Base-by-base conservation (phyloP, 345 rosid species). In the Citrus maxima region DNA sequence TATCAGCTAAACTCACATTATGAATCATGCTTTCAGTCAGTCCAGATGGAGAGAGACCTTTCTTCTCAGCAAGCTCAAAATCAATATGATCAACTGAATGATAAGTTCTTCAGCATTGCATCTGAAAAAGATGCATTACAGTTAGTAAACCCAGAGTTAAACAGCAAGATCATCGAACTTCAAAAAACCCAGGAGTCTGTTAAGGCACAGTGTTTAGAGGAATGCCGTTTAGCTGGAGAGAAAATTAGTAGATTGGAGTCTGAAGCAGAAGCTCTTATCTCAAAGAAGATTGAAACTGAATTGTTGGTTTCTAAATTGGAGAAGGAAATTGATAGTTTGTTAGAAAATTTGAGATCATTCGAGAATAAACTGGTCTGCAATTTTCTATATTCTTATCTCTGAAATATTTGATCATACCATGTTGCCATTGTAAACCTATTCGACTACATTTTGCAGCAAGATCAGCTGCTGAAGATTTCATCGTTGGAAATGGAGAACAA, bases 401-500 rank as follows among this genome's bases (percentile, higher is more conserved):
- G 19, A 59, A 73, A 51, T 75, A 61, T 60, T 70, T 73, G 67
- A 79, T 24, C 55, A 63, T 67, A 40, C 71, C 78, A 82, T 77
- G 30, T 71, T 82, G 56, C 67, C 70, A 74, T 79, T 63, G 77
- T 81, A 35, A 86, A 54, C 74, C 77, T 34, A 7, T 78, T 79
- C 69, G 60, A 49, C 70, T 75, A 21, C 46, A 70, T 88, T 73
- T 79, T 75, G 72, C 91, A 96, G 99, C 69, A 94, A 87, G 91
- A 88, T 63, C 84, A 89, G 32, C 79, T 86, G 84, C 40, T 76
- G 61, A 87, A 94, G 86, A 64, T 89, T 85, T 83, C 97, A 64
- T 80, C 85, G 46, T 35, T 89, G 79, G 92, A 93, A 85, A 76
- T 80, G 56, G 92, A 89, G 84, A 90, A 85, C 82, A 91, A 89